Percentiles rank a stretch among this genome's conserved stretches.
Conservation (phyloP, 495 filamentous ascomycete genomes). For the Stereocaulon alpinum region DNA sequence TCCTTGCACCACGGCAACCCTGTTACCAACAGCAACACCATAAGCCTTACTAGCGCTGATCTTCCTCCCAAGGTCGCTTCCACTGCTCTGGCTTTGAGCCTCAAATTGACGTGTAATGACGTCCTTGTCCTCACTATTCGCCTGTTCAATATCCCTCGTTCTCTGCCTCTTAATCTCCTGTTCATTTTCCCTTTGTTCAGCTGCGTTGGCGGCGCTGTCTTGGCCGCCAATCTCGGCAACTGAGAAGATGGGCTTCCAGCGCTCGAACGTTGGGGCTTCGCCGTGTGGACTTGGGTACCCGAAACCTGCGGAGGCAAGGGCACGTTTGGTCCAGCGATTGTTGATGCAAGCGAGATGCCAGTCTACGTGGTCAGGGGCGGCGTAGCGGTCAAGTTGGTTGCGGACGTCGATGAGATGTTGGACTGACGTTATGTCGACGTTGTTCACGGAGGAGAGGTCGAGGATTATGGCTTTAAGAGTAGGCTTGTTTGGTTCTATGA, state of each 20-base stretch:
- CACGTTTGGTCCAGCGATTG: constrained; percentile 97
- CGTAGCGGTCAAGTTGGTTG: constrained; percentile 89
- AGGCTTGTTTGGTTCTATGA: constrained; percentile 48
- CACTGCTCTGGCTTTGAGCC: constrained; percentile 20
- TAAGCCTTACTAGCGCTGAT: constrained; percentile 29
- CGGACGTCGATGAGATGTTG: constrained; percentile 95
- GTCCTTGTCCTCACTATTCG: constrained; percentile 22
- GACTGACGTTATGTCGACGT: constrained; percentile 88
- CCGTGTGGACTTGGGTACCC: constrained; percentile 64
- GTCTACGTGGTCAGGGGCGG: constrained; percentile 73
- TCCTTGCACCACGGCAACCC: constrained; percentile 65
- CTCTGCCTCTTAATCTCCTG: constrained; percentile 37
- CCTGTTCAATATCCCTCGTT: constrained; percentile 26
- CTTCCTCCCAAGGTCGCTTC: constrained; percentile 12
- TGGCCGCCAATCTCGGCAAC: constrained; percentile 78
- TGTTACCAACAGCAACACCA: constrained; percentile 22
- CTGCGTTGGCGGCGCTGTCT: constrained; percentile 55
- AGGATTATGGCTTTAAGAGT: constrained; percentile 87
- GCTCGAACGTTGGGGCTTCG: constrained; percentile 40
- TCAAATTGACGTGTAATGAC: constrained; percentile 26
- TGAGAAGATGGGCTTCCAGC: constrained; percentile 95
- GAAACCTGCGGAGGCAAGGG: constrained; percentile 84
- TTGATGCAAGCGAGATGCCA: constrained; percentile 95
- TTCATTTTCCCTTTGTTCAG: constrained; percentile 48
- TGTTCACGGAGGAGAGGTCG: constrained; percentile 92